phyloP scores from a whole-genome alignment of 176 grass and related monocot species.

The Phragmites australis region DNA sequence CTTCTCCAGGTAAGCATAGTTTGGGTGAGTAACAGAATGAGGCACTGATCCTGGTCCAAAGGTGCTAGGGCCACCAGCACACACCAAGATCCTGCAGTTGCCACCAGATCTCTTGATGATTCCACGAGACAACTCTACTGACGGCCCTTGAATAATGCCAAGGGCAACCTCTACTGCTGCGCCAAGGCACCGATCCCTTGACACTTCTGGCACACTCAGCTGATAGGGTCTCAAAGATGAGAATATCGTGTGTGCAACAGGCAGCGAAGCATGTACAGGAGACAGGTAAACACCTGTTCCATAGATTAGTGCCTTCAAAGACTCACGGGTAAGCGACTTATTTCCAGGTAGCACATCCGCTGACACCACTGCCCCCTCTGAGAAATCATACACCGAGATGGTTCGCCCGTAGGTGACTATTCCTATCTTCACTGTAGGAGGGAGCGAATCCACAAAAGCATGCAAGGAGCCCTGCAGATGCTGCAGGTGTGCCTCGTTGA shows the following conservation, averaged over 20 bases:
- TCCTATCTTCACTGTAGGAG: constrained; percentile 70
- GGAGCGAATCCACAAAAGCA: constrained; percentile 89
- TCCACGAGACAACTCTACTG: constrained; percentile 75
- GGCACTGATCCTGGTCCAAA: constrained; percentile 94
- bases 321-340: constrained; percentile 78
- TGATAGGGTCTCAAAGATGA: constrained; percentile 87
- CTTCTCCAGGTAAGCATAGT: constrained; percentile 97
- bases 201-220: constrained; percentile 74
- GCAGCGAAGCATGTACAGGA: constrained; percentile 80
- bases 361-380: constrained; percentile 72
- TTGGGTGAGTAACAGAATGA: constrained; percentile 77
- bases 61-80: constrained; percentile 78
- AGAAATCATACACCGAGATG: constrained; percentile 96
- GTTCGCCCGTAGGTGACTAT: constrained; percentile 92
- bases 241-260: constrained; percentile 90
- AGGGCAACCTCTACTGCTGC: constrained; percentile 86
- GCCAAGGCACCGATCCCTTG: constrained; percentile 83
- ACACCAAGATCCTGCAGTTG: constrained; percentile 93
- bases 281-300: constrained; percentile 90
- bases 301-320: constrained; percentile 78
- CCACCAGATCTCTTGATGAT: constrained; percentile 94
- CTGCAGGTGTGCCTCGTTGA: constrained; percentile 85
- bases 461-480: constrained; percentile 98
- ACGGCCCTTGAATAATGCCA: constrained; percentile 85
- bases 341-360: constrained; percentile 80